These are phyloP conservation scores for Brachypodium distachyon DNA, from an alignment of 202 grass and related monocot genomes.

Conservation along the genomic window DNA sequence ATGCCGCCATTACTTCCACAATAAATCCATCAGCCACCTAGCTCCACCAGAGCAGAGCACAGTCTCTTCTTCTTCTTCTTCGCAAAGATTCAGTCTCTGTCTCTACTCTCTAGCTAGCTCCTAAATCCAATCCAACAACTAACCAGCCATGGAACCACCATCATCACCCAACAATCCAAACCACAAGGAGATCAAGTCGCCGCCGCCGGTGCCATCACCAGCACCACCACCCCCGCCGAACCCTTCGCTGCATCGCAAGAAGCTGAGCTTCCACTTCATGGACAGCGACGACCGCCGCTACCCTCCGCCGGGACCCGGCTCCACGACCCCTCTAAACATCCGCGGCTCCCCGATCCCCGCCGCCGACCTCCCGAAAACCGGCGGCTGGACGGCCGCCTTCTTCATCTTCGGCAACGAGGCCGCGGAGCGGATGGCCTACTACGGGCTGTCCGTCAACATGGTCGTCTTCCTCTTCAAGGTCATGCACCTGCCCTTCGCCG, in stretches of 20 bases:
- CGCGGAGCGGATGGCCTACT: constrained; percentile 96
- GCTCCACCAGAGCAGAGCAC: background rate
- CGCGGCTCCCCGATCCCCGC: constrained; percentile 49
- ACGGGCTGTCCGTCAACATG: constrained; percentile 85
- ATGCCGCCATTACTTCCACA: background rate
- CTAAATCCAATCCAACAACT: background rate
- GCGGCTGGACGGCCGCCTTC: constrained; percentile 73
- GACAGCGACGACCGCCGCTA: constrained; percentile 57
- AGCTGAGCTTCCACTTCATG: constrained; percentile 59
- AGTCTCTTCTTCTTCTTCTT: background rate
- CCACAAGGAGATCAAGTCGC: constrained; percentile 58
- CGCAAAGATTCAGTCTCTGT: background rate
- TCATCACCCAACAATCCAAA: background rate
- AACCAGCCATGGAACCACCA: background rate
- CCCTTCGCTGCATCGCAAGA: constrained; percentile 32
- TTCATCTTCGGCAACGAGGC: constrained; percentile 97
- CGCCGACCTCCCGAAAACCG: constrained; percentile 49
- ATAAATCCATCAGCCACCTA: background rate
- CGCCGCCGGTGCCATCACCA: constrained; percentile 16
- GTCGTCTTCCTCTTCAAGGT: constrained; percentile 82
- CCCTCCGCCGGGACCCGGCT: background rate
- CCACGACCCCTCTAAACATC: constrained; percentile 59
- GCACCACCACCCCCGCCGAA: too few relatives aligned
- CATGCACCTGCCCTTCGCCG: constrained; percentile 70
- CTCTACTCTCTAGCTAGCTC: background rate